phyloP scores from a whole-genome alignment of 1,139 yeast genomes.

The Entelexis paramagnoliae region DNA sequence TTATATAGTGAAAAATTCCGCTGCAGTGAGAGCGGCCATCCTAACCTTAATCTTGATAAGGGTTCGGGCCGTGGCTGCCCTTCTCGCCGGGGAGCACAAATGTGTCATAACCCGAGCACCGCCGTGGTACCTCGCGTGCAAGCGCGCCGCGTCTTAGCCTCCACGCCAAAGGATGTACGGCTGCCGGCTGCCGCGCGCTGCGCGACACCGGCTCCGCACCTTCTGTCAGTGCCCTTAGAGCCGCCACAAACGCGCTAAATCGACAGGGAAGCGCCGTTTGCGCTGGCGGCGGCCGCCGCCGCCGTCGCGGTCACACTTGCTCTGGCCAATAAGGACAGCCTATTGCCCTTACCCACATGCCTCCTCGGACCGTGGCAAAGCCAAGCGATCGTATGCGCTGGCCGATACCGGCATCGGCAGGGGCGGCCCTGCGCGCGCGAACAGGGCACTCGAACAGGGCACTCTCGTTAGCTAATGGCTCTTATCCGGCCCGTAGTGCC shows the following conservation, averaged over 20 bases:
- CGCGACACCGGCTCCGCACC: no score
- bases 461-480: not conserved
- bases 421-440: not conserved
- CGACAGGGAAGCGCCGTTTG: not conserved
- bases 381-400: not conserved
- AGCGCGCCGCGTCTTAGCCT: not conserved
- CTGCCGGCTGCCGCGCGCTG: no score
- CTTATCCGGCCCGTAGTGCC: not conserved
- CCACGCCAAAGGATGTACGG: no score
- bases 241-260: not conserved
- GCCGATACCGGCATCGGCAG: not conserved
- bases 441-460: not conserved
- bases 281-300: not conserved
- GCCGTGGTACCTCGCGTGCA: not conserved
- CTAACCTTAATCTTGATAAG: slow-evolving; percentile 7
- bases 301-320: not conserved
- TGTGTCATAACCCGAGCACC: not conserved
- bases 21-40: not conserved
- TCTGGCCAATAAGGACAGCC: not conserved
- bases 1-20: slow-evolving; percentile 8
- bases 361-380: slow-evolving; percentile 3
- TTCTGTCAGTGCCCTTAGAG: not conserved
- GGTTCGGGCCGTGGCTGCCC: not conserved
- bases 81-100: not conserved
- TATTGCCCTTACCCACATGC: not conserved